These are phyloP conservation scores for Suhomyces kilbournensis DNA, from an alignment of 805 yeast species.

Conservation along the genomic window DNA sequence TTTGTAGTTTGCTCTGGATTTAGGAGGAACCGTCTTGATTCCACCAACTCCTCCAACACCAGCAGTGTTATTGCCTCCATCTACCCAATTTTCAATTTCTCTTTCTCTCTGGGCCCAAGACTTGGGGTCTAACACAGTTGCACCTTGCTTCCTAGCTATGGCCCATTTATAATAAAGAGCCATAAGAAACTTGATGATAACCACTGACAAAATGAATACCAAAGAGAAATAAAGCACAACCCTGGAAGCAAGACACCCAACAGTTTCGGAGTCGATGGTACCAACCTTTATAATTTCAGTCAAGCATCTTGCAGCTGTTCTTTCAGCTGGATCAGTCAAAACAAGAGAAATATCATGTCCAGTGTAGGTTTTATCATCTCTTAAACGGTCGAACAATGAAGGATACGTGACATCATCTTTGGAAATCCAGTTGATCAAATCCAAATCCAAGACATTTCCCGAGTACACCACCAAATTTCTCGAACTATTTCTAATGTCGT, in stretches of 20 bases:
- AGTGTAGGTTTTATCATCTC: constrained; percentile 48
- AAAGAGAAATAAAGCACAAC: constrained; percentile 79
- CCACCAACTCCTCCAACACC: constrained; percentile 35
- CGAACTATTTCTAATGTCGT: constrained; percentile 63
- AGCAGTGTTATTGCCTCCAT: constrained; percentile 34
- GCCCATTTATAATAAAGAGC: constrained; percentile 91
- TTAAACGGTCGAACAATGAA: constrained; percentile 59
- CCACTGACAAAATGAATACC: constrained; percentile 80
- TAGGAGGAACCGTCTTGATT: constrained; percentile 48
- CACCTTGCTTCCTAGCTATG: constrained; percentile 71
- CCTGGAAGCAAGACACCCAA: constrained; percentile 91
- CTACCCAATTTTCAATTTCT: constrained; percentile 83
- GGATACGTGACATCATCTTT: constrained; percentile 72
- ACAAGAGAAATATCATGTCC: constrained; percentile 84
- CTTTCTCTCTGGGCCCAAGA: constrained; percentile 62
- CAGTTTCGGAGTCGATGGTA: constrained; percentile 78
- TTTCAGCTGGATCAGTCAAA: constrained; percentile 61
- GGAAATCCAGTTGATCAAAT: constrained; percentile 72
- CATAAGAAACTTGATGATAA: constrained; percentile 69
- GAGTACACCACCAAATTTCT: constrained; percentile 84
- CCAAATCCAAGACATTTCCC: constrained; percentile 84
- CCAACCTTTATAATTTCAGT: constrained; percentile 88
- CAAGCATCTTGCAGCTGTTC: constrained; percentile 76
- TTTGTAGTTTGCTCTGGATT: constrained; percentile 50
- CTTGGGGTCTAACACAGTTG: constrained; percentile 55